Percentiles rank a stretch among this genome's conserved stretches.
Conservation (phyloP, 441 rosid species). For the Aleurites moluccanus region DNA sequence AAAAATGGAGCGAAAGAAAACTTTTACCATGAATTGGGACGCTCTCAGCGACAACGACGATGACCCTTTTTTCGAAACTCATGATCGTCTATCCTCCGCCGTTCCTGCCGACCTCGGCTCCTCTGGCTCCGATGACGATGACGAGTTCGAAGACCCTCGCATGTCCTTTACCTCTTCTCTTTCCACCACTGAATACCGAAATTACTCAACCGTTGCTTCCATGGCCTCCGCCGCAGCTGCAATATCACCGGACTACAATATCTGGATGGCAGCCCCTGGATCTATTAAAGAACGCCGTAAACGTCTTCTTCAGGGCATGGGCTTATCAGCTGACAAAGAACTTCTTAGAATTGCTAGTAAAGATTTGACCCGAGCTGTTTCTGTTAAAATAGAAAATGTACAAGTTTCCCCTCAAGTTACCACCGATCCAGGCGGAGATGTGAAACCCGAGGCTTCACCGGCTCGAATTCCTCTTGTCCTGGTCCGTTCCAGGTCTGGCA, state of each 20-base stretch:
- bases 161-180: conserved; percentile 65
- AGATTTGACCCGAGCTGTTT: conserved; percentile 25
- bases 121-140: conserved; percentile 63
- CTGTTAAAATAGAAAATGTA: conserved; percentile 24
- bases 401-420: not conserved
- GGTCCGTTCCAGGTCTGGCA: conserved; percentile 65
- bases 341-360: conserved; percentile 26
- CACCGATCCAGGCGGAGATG: conserved; percentile 2
- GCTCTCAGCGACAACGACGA: conserved; percentile 52
- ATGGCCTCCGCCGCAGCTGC: no score
- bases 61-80: conserved; percentile 67
- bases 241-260: conserved; percentile 55
- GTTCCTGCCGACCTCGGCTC: conserved; percentile 50
- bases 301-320: conserved; percentile 80
- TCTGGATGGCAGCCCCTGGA: conserved; percentile 92
- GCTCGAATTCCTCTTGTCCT: conserved; percentile 35
- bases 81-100: conserved; percentile 60
- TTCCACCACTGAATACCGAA: conserved; percentile 30
- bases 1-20: conserved; percentile 45
- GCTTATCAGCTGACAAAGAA: conserved; percentile 47
- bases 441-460: conserved; percentile 16
- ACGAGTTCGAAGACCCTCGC: conserved; percentile 63
- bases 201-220: no score
- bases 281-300: conserved; percentile 76
- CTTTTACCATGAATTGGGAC: conserved; percentile 74